Conservation (phyloP, 768 basidiomycete species). For the Rubroboletus satanas region DNA sequence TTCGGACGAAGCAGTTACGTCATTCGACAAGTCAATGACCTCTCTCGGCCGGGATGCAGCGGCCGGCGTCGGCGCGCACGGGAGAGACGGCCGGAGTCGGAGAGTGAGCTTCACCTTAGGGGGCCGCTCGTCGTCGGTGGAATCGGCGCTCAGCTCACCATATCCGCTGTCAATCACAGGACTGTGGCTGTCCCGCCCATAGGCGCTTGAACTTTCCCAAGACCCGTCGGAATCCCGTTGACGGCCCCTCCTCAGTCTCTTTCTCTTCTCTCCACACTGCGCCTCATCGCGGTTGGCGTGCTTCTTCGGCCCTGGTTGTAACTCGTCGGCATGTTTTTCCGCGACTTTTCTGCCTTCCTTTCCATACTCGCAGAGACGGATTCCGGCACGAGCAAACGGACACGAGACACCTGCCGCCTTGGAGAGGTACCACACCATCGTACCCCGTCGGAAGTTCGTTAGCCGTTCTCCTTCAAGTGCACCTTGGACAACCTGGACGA, state of each 20-base stretch:
- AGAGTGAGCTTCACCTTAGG: slow-evolving; percentile 71
- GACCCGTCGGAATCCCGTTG: slow-evolving; percentile 20
- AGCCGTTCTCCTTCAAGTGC: slow-evolving; percentile 34
- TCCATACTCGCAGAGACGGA: slow-evolving; percentile 64
- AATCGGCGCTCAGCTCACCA: slow-evolving; percentile 19
- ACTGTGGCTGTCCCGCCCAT: slow-evolving; percentile 18
- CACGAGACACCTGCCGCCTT: slow-evolving; percentile 71
- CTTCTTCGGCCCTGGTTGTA: slow-evolving; percentile 42
- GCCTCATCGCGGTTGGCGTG: slow-evolving; percentile 32
- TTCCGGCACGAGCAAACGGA: slow-evolving; percentile 71
- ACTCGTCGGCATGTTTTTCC: slow-evolving; percentile 25
- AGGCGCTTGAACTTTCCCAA: slow-evolving; percentile 2
- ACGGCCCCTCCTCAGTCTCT: slow-evolving; percentile 36
- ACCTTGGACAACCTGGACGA: not conserved
- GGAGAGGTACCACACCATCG: slow-evolving; percentile 78
- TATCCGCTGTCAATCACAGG: slow-evolving; percentile 26
- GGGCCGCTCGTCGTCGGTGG: slow-evolving; percentile 36
- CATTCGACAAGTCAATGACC: slow-evolving; percentile 42
- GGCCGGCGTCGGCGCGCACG: slow-evolving; percentile 18
- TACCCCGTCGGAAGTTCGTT: slow-evolving; percentile 76
- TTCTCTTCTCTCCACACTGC: slow-evolving; percentile 46
- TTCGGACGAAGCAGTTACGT: slow-evolving; percentile 37
- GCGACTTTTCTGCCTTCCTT: slow-evolving; percentile 41
- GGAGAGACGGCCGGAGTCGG: slow-evolving; percentile 46
- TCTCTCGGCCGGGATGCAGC: slow-evolving; percentile 19